These are phyloP conservation scores for Ogataea populi-albae DNA, from an alignment of 805 yeast species.

Conservation along the genomic window DNA sequence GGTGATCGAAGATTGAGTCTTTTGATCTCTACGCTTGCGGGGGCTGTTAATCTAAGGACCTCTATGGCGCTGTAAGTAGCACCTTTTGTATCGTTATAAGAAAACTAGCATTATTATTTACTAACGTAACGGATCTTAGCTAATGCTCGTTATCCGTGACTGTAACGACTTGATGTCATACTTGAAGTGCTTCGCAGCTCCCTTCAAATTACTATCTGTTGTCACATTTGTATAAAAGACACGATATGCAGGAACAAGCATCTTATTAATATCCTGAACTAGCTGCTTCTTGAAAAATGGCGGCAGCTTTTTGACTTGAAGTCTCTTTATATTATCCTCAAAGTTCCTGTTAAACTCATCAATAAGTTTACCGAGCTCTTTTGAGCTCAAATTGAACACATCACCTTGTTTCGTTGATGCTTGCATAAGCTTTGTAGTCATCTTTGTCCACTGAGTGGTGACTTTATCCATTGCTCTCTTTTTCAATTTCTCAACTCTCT, in stretches of 20 bases:
- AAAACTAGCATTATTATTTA: too few relatives aligned
- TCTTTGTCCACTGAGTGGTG: slow-evolving; percentile 74
- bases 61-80: too few relatives aligned
- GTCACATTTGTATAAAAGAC: slow-evolving; percentile 79
- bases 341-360: slow-evolving; percentile 74
- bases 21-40: too few relatives aligned
- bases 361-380: slow-evolving; percentile 66
- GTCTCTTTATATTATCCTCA: slow-evolving; percentile 69
- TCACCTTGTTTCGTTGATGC: slow-evolving; percentile 65
- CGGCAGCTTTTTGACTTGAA: slow-evolving; percentile 45
- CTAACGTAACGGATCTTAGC: too few relatives aligned
- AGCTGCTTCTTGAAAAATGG: slow-evolving; percentile 53
- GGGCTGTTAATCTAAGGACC: too few relatives aligned
- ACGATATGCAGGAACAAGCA: slow-evolving; percentile 73
- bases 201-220: slow-evolving; percentile 67
- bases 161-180: slow-evolving; percentile 47
- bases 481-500: slow-evolving; percentile 63
- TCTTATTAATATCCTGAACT: slow-evolving; percentile 70
- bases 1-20: slow-evolving; percentile 10
- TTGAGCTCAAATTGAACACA: slow-evolving; percentile 52
- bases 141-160: slow-evolving; percentile 31
- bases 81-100: too few relatives aligned
- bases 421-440: slow-evolving; percentile 75
- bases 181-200: slow-evolving; percentile 66
- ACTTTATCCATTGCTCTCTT: slow-evolving; percentile 72